phyloP scores from a whole-genome alignment of 345 rosid species.

The Rhizophora mangle region DNA sequence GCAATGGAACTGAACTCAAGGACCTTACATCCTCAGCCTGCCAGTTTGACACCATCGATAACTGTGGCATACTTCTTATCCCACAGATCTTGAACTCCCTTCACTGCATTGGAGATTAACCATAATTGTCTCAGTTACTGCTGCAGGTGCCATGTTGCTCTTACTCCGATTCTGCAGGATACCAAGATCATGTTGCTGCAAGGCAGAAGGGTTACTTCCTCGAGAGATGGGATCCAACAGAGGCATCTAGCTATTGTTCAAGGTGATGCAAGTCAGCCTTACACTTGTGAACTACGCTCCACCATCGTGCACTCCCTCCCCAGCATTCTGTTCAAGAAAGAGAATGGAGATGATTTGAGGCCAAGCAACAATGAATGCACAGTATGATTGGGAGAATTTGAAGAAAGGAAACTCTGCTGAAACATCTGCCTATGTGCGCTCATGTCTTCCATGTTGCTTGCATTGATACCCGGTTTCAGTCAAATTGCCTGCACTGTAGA shows the following conservation, averaged over 20 bases:
- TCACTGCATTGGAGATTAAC: not conserved
- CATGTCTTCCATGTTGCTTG: conserved; percentile 38
- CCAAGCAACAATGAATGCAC: conserved; percentile 32
- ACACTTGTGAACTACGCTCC: conserved; percentile 33
- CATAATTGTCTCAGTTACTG: conserved; percentile 14
- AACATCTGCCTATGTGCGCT: conserved; percentile 29
- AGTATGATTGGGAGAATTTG: conserved; percentile 42
- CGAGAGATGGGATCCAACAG: conserved; percentile 13
- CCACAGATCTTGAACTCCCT: not conserved
- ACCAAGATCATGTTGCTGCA: conserved; percentile 13
- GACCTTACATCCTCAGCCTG: not conserved
- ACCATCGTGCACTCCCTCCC: conserved; percentile 29
- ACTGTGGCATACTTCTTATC: conserved; percentile 5
- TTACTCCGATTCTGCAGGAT: conserved; percentile 21
- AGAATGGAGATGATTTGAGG: conserved; percentile 1
- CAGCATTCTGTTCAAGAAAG: conserved; percentile 23
- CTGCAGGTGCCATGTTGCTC: conserved; percentile 11
- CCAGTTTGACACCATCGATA: not conserved
- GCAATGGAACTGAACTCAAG: not conserved
- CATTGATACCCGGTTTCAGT: conserved; percentile 41
- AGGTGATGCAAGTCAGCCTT: conserved; percentile 10
- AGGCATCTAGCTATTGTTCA: conserved; percentile 16
- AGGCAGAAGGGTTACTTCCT: not conserved
- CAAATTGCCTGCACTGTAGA: conserved; percentile 40
- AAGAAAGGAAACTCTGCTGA: conserved; percentile 39